Percentiles rank a stretch among this genome's conserved stretches.
phyloP scores from a whole-genome alignment of 169 alveolate species.

The Plasmodium falciparum region DNA sequence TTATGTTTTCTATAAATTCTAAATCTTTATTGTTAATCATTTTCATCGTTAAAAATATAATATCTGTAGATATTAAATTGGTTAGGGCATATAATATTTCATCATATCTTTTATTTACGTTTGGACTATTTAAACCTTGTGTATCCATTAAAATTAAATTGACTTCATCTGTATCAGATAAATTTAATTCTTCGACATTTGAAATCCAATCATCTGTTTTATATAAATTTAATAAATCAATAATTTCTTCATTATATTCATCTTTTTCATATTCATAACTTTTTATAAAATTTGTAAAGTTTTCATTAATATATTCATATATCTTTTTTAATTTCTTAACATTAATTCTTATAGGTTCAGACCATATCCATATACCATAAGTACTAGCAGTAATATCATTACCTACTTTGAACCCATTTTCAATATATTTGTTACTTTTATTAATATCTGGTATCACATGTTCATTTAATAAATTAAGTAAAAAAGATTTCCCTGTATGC shows the following conservation, averaged over 20 bases:
- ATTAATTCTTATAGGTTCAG: slow-evolving; percentile 80
- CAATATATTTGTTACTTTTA: slow-evolving; percentile 54
- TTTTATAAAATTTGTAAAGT: slow-evolving; percentile 59
- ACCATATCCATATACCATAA: slow-evolving; percentile 87
- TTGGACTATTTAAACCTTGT: slow-evolving; percentile 84
- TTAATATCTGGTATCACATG: slow-evolving; percentile 75
- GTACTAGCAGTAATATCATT: slow-evolving; percentile 81
- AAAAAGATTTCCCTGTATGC: slow-evolving; percentile 86
- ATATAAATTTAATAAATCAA: slow-evolving; percentile 59
- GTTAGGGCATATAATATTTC: slow-evolving; percentile 85
- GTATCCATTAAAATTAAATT: slow-evolving; percentile 84
- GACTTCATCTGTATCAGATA: slow-evolving; percentile 67
- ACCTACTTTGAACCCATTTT: slow-evolving; percentile 80
- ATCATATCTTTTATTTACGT: slow-evolving; percentile 81
- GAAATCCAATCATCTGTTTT: slow-evolving; percentile 69
- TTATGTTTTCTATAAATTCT: slow-evolving; percentile 77
- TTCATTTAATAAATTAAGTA: slow-evolving; percentile 83
- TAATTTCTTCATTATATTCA: slow-evolving; percentile 75
- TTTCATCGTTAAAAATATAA: slow-evolving; percentile 81
- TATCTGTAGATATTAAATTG: slow-evolving; percentile 81
- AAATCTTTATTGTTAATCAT: slow-evolving; percentile 81
- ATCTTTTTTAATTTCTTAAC: slow-evolving; percentile 55
- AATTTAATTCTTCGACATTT: slow-evolving; percentile 48
- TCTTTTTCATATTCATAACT: slow-evolving; percentile 75
- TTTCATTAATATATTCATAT: slow-evolving; percentile 58